Conservation (phyloP, 805 yeast species). For the Komagataella phaffii region DNA sequence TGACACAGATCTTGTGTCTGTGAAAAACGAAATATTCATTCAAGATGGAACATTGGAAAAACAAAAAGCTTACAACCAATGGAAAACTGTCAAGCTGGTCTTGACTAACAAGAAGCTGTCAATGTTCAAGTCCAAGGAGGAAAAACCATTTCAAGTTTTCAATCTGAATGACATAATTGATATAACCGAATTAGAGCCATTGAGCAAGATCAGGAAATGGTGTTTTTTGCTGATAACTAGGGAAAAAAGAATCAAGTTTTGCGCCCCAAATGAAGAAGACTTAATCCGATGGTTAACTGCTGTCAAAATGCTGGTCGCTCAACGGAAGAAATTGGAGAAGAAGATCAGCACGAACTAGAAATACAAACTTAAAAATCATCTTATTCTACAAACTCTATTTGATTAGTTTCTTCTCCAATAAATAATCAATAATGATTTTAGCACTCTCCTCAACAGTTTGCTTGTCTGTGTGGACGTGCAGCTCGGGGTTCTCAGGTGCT, state of each 20-base stretch:
- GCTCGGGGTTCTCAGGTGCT: conserved; percentile 77
- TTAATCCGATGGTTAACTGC: conserved; percentile 34
- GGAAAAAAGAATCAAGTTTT: conserved; percentile 26
- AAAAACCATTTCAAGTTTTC: conserved; percentile 18
- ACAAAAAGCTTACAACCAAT: conserved; percentile 24
- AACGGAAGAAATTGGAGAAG: conserved; percentile 8
- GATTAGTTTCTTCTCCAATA: conserved; percentile 29
- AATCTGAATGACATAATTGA: conserved; percentile 24
- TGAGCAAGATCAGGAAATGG: conserved; percentile 26
- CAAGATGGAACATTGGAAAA: not conserved
- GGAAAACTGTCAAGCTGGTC: conserved; percentile 30
- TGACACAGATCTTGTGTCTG: conserved; percentile 29
- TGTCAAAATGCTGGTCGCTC: conserved; percentile 20
- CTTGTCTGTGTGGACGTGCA: conserved; percentile 64
- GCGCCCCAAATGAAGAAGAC: conserved; percentile 31
- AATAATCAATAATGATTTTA: conserved; percentile 51
- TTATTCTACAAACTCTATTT: not conserved
- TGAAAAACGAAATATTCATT: not conserved
- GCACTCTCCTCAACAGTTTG: conserved; percentile 75
- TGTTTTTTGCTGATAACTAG: conserved; percentile 36
- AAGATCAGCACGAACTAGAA: not conserved
- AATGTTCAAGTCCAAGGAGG: conserved; percentile 21
- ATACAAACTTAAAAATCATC: not conserved
- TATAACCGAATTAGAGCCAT: conserved; percentile 35
- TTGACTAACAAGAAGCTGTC: conserved; percentile 25